Evolutionary conservation across 495 filamentous ascomycete species (phyloP), one percentile per base, ranked within the genome.

Genomic region (Xylaria nigripes): DNA sequence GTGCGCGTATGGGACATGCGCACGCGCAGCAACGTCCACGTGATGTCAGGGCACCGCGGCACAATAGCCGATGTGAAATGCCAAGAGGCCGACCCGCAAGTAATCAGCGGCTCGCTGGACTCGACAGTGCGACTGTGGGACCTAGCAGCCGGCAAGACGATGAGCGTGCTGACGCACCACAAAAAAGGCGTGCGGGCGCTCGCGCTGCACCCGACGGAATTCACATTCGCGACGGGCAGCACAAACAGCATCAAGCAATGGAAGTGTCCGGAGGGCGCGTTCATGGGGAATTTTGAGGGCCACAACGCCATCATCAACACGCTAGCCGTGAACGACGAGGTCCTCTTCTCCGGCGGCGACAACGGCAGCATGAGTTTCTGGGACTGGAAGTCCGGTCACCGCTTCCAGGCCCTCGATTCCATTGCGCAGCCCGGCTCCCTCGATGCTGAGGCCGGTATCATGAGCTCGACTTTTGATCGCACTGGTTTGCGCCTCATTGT

Each of bases 231-330:
- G 27, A 89, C 81, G 56, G 92, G 86, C 54, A 93, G 87, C 63
- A 90, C 91, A 0, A 85, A 86, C 22, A 89, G 85, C 68, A 99
- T 99, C 73, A 99, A 99, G 76, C 94, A 97, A 69, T 99, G 93
- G 92, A 97, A 97, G 69, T 97, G 90, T 62, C 94, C 94, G 16
- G 92, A 96, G 70, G 94, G 92, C 34, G 90, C 87, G 27, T 96
- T 99, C 68, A 99, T 99, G 94, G 90, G 96, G 72, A 97, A 97
- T 70, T 99, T 96, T 64, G 91, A 96, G 40, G 91, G 91, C 36
- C 91, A 96, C 58, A 96, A 96, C 60, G 80, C 89, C 43, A 89
- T 99, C 68, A 93, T 97, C 74, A 99, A 99, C 68, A 89, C 89
- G 0, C 69, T 99, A n/a, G 74, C 85, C 30, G 88, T 89, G 30